These are phyloP conservation scores for Balansia obtecta DNA, from an alignment of 2,329 filamentous ascomycete species.

Conservation along the genomic window DNA sequence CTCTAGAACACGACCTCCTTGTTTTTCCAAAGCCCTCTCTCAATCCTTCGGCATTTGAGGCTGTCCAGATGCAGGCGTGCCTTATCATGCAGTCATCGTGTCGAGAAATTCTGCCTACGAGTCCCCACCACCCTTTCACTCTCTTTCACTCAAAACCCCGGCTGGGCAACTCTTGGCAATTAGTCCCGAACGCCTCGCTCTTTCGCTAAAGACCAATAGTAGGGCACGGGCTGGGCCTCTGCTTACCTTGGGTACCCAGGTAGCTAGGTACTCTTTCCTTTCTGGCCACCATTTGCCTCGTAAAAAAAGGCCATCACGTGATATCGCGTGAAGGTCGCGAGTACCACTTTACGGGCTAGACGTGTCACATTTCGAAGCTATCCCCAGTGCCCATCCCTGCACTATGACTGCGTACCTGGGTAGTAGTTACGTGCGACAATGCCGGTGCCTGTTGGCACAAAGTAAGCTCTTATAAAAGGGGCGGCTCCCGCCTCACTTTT, in stretches of 20 bases:
- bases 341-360: constrained; percentile 2
- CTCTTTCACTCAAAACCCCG: not conserved
- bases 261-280: no score
- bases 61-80: constrained; percentile 5
- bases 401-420: not conserved
- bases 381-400: constrained; percentile 2
- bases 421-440: not conserved
- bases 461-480: not conserved
- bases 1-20: no score
- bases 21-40: not conserved
- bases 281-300: not conserved
- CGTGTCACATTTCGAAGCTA: constrained; percentile 8
- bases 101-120: not conserved
- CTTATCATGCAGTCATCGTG: constrained; percentile 9
- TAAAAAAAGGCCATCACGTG: constrained; percentile 5
- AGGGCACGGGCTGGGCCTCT: no score
- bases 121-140: not conserved
- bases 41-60: not conserved
- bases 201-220: not conserved
- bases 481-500: not conserved
- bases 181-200: not conserved
- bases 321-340: not conserved
- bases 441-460: not conserved
- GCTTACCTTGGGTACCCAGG: no score
- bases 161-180: not conserved